Evolutionary conservation across 1,139 yeast genomes (phyloP).

Genomic region (Casaregolazyma suthepensis): DNA sequence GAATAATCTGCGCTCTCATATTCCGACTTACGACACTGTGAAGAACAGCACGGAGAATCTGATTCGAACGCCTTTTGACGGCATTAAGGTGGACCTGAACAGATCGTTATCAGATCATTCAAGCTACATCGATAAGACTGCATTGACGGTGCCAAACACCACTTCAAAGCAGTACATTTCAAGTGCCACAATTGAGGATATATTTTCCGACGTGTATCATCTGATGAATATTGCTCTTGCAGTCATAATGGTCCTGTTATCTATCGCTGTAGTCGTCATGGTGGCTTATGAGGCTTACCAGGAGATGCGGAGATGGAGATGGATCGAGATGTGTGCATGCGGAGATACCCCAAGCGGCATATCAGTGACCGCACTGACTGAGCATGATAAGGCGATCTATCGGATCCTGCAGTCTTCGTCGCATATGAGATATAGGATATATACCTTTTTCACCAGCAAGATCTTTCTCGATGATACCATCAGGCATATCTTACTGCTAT

Average conservation of each 20-base stretch:
- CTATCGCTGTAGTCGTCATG: constrained; percentile 36
- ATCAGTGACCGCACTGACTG: background rate
- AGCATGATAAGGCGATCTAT: constrained; percentile 13
- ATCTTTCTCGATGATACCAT: constrained; percentile 1
- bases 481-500: constrained; percentile 20
- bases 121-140: constrained; percentile 10
- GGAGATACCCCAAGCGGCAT: background rate
- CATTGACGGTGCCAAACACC: background rate
- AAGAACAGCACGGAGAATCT: constrained; percentile 43
- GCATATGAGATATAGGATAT: constrained; percentile 14
- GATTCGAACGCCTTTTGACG: constrained; percentile 49
- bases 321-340: constrained; percentile 28
- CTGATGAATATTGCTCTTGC: constrained; percentile 26
- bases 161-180: background rate
- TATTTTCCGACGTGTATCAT: background rate
- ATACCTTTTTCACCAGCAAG: constrained; percentile 12
- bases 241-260: constrained; percentile 38
- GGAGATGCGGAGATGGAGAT: constrained; percentile 49
- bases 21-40: constrained; percentile 57
- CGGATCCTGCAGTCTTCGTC: constrained; percentile 11
- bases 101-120: constrained; percentile 12
- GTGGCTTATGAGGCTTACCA: constrained; percentile 40
- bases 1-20: constrained; percentile 37
- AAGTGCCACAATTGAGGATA: background rate
- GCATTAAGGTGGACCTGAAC: constrained; percentile 34